Base-by-base conservation (phyloP, 805 yeast genomes). In the Ogataea ganodermae region DNA sequence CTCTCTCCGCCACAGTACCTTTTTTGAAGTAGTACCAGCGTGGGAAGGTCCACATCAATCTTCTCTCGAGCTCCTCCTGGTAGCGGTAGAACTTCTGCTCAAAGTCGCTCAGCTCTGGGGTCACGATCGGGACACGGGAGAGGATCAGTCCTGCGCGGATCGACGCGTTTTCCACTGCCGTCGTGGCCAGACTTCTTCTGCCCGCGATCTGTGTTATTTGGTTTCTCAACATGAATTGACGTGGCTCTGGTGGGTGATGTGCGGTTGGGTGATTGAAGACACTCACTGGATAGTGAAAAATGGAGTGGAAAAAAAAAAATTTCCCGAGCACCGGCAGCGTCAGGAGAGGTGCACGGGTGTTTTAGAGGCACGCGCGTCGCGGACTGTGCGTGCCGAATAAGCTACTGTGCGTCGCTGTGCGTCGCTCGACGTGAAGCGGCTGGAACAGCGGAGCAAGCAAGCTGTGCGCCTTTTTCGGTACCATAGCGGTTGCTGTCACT, bases 41-140 rank as follows among this genome's bases (percentile, higher is more conserved):
- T 4, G 99, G 98, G 68, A 94, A 94, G 0, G 98, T 90, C 96
- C 97, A 90, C 96, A 91, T 90, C 56, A 94, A 75, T 59, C 98
- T 79, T 62, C 83, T 83, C 74, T 90, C 91, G 46, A 94, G 75
- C 65, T 88, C 96, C 43, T 81, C 79, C 67, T 91, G 96, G 66
- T 94, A 94, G 45, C 81, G 73, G 64, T 86, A 88, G 67, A 84
- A 94, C 43, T 82, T 81, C 50, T 72, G 61, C 58, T 89, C 97
- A 57, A 92, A 85, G 47, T 74, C 79, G 8, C 84, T 74, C 45
- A 83, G 70, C 50, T 87, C 92, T 9, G 87, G 84, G 2, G 96
- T 88, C 39, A 94, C 80, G 30, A 94, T 75, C 23, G 99, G 99
- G 32, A 75, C 76, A 68, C 99, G 78, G 35, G 94, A 82, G 37